Conservation (phyloP, 1,284 basidiomycete genomes). For the Apiotrichum domesticum region DNA sequence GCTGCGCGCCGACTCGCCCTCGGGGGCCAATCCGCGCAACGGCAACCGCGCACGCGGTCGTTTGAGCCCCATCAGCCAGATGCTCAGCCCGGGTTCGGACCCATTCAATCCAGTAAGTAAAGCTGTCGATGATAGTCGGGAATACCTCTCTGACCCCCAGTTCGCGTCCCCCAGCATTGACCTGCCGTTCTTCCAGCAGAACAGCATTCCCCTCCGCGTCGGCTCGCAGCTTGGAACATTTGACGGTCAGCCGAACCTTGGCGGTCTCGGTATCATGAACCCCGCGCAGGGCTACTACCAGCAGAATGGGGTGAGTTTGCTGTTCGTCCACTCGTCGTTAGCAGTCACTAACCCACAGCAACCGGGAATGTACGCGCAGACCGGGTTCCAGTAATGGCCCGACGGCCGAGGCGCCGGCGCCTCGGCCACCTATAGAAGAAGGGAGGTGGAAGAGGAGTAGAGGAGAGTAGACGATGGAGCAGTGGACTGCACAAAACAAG, state of each 20-base stretch:
- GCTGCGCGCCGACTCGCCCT: constrained; percentile 19
- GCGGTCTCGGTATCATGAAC: constrained; percentile 41
- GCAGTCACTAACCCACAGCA: neutral
- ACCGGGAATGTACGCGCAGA: constrained; percentile 19
- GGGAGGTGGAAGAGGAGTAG: neutral
- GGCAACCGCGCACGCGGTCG: constrained; percentile 19
- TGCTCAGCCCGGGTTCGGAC: constrained; percentile 46
- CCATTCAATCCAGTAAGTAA: constrained; percentile 41
- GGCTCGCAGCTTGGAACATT: constrained; percentile 26
- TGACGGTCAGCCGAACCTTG: constrained; percentile 40
- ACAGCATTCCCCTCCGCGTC: constrained; percentile 23
- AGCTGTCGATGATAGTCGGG: too few relatives aligned
- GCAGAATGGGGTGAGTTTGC: neutral
- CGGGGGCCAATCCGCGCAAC: constrained; percentile 27
- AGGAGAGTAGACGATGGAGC: neutral
- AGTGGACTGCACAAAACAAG: neutral
- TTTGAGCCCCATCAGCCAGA: constrained; percentile 35
- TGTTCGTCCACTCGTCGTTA: too few relatives aligned
- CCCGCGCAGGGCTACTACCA: constrained; percentile 16
- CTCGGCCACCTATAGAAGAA: neutral
- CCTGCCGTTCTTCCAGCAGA: constrained; percentile 28
- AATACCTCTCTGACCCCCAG: too few relatives aligned
- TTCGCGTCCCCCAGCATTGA: constrained; percentile 41
- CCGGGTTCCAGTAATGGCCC: constrained; percentile 12
- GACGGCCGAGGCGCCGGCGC: neutral